These are phyloP conservation scores for Suhomyces yuchorum DNA, from an alignment of 1,139 yeast genomes.

Conservation along the genomic window DNA sequence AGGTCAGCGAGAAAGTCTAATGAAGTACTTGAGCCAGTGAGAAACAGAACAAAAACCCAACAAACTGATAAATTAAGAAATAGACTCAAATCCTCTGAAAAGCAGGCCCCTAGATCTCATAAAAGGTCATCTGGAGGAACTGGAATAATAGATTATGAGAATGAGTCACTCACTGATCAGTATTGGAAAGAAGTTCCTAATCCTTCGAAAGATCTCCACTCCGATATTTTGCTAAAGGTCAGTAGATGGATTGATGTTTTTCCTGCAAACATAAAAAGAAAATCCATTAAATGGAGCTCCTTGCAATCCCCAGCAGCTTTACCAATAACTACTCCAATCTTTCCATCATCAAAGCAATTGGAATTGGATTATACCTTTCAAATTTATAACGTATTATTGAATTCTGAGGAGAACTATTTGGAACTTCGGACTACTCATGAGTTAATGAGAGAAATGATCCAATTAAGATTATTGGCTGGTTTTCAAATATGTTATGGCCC, in stretches of 20 bases:
- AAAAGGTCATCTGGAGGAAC: slow-evolving; percentile 11
- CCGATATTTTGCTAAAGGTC: slow-evolving; percentile 49
- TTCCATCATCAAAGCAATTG: slow-evolving; percentile 71
- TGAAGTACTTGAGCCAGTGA: neutral
- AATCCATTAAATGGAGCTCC: slow-evolving; percentile 87
- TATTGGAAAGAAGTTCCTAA: slow-evolving; percentile 71
- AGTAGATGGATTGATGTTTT: slow-evolving; percentile 87
- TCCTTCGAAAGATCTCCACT: slow-evolving; percentile 62
- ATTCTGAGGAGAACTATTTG: slow-evolving; percentile 49
- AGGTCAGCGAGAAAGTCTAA: neutral
- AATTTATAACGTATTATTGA: slow-evolving; percentile 63
- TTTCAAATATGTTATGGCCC: slow-evolving; percentile 86
- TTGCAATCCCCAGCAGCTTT: slow-evolving; percentile 90
- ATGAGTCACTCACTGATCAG: slow-evolving; percentile 23
- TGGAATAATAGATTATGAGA: slow-evolving; percentile 8
- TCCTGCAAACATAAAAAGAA: slow-evolving; percentile 66
- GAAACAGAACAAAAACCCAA: neutral
- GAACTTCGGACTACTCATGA: slow-evolving; percentile 59
- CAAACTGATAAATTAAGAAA: slow-evolving; percentile 3
- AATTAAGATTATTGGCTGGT: slow-evolving; percentile 78
- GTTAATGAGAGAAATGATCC: slow-evolving; percentile 84
- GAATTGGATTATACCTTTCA: slow-evolving; percentile 62
- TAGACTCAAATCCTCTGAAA: slow-evolving; percentile 6
- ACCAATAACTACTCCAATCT: slow-evolving; percentile 76
- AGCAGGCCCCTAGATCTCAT: slow-evolving; percentile 4